Evolutionary conservation across 2,329 filamentous ascomycete species (phyloP).

Genomic region (Fusarium floridanum): DNA sequence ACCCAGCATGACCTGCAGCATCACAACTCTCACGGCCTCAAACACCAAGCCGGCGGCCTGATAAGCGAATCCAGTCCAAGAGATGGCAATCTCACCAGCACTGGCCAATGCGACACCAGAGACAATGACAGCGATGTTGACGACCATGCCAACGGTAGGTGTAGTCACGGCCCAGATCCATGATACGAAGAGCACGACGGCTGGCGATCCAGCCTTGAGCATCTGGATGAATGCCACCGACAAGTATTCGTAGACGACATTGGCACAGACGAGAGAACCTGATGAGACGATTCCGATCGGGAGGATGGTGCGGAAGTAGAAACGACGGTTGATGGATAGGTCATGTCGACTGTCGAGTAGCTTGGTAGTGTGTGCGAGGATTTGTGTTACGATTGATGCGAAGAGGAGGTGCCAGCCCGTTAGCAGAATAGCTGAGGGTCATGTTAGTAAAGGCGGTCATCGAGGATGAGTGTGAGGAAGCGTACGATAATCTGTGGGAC

Average conservation of each 20-base stretch:
- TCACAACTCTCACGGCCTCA: constrained; percentile 27
- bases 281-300: constrained; percentile 20
- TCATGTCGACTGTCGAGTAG: constrained; percentile 31
- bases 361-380: constrained; percentile 29
- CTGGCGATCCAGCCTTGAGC: constrained; percentile 20
- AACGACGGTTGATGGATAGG: constrained; percentile 20
- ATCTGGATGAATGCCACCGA: constrained; percentile 24
- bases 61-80: constrained; percentile 3
- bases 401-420: constrained; percentile 37
- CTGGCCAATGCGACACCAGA: constrained; percentile 2
- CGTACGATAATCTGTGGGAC: constrained; percentile 14
- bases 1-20: constrained; percentile 34
- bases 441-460: background rate
- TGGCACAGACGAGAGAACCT: constrained; percentile 15
- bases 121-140: constrained; percentile 12
- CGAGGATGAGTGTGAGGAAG: rapidly evolving
- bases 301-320: constrained; percentile 5
- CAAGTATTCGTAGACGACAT: constrained; percentile 20
- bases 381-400: constrained; percentile 28
- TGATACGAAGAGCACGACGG: constrained; percentile 6
- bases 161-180: constrained; percentile 15
- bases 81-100: constrained; percentile 16
- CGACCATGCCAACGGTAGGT: constrained; percentile 2
- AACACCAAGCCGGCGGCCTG: constrained; percentile 17
- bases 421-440: constrained; percentile 6